Conservation (phyloP, 2,329 filamentous ascomycete species). For the Xylaria sp. region DNA sequence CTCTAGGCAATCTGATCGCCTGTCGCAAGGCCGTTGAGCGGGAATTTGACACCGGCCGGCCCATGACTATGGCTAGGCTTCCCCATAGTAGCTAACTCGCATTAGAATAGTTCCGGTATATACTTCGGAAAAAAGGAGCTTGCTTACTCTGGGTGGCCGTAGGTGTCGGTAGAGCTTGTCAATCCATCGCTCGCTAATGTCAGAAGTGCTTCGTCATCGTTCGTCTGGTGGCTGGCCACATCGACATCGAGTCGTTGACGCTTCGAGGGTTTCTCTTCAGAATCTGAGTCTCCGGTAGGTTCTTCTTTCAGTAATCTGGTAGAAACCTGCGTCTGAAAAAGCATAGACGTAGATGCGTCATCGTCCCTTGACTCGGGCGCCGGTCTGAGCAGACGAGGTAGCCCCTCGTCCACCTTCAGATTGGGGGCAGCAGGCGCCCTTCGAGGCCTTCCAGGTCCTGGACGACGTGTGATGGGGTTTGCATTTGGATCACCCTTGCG, state of each 20-base stretch:
- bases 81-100: constrained; percentile 27
- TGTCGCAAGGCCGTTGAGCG: neutral
- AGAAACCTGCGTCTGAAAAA: constrained; percentile 8
- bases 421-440: constrained; percentile 37
- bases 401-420: constrained; percentile 8
- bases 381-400: constrained; percentile 7
- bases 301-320: constrained; percentile 18
- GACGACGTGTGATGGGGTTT: constrained; percentile 57
- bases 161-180: constrained; percentile 23
- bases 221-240: constrained; percentile 19
- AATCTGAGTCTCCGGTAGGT: constrained; percentile 19
- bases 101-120: constrained; percentile 7
- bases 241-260: constrained; percentile 29
- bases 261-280: constrained; percentile 31
- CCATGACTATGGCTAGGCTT: constrained; percentile 25
- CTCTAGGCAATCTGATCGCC: neutral
- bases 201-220: constrained; percentile 29
- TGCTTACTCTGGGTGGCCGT: constrained; percentile 28
- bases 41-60: constrained; percentile 2
- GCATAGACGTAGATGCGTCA: constrained; percentile 5
- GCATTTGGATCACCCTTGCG: constrained; percentile 45
- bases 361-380: constrained; percentile 9
- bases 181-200: constrained; percentile 29
- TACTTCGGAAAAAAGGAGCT: neutral
- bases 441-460: constrained; percentile 51